These are phyloP conservation scores for Rhizophagus sp. DNA, from an alignment of 192 early-diverging fungal species.

Conservation along the genomic window DNA sequence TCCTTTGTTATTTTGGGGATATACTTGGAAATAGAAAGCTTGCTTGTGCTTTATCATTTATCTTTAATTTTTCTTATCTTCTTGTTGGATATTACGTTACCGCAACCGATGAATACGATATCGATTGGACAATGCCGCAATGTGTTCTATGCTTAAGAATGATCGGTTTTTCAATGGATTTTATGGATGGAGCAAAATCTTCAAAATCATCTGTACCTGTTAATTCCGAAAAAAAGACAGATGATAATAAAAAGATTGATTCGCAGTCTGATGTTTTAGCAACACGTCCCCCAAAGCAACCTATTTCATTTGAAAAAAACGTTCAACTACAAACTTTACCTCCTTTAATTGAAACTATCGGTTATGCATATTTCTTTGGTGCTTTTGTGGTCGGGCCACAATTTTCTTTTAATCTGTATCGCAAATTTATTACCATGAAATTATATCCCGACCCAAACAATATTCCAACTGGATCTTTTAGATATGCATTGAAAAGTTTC, in stretches of 20 bases:
- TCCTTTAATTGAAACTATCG: conserved; percentile 45
- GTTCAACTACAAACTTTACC: conserved; percentile 48
- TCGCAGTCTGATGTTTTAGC: not conserved
- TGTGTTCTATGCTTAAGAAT: conserved; percentile 62
- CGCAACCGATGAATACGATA: conserved; percentile 55
- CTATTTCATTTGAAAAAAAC: conserved; percentile 52
- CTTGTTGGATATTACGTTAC: conserved; percentile 48
- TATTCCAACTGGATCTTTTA: conserved; percentile 41
- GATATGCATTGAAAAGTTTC: conserved; percentile 42
- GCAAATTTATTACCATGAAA: conserved; percentile 45
- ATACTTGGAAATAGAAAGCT: conserved; percentile 37
- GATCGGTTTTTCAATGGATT: conserved; percentile 65
- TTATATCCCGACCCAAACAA: conserved; percentile 42
- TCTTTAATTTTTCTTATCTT: conserved; percentile 56
- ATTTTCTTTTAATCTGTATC: conserved; percentile 61
- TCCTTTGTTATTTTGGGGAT: conserved; percentile 37
- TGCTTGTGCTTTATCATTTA: conserved; percentile 41
- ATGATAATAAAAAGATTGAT: not conserved
- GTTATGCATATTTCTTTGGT: conserved; percentile 57
- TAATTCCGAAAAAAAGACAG: conserved; percentile 22
- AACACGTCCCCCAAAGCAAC: conserved; percentile 13
- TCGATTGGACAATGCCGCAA: conserved; percentile 64
- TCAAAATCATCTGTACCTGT: conserved; percentile 9
- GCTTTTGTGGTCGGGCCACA: conserved; percentile 64
- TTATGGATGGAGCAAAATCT: conserved; percentile 50